Evolutionary conservation across 148 eudicot genomes (phyloP).

Genomic region (Camellia japonica): DNA sequence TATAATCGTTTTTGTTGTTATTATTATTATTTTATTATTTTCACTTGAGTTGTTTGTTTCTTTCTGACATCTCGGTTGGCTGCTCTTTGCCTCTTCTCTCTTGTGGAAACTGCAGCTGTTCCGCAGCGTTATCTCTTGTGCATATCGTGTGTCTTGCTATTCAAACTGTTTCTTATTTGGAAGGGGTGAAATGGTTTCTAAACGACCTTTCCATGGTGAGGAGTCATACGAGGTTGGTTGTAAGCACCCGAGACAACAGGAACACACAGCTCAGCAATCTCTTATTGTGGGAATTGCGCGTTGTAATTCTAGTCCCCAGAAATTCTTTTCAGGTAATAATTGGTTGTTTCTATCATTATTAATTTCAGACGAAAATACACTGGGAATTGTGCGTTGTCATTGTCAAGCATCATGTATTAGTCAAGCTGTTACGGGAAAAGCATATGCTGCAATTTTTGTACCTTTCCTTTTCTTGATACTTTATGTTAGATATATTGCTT

Average conservation of each 20-base stretch:
- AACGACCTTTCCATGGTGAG: conserved; percentile 22
- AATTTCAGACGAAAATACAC: background rate
- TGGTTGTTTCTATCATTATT: background rate
- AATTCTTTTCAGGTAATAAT: conserved; percentile 14
- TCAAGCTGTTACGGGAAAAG: background rate
- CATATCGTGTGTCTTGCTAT: background rate
- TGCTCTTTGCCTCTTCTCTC: background rate
- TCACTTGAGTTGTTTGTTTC: background rate
- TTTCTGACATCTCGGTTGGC: background rate
- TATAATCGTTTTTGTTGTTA: background rate
- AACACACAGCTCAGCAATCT: conserved; percentile 14
- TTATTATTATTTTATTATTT: background rate
- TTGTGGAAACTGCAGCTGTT: conserved; percentile 3
- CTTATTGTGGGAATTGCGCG: background rate
- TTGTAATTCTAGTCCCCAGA: background rate
- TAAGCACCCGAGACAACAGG: conserved; percentile 22
- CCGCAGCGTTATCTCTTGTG: background rate
- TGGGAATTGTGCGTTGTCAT: background rate
- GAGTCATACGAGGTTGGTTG: conserved; percentile 7
- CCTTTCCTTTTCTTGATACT: background rate
- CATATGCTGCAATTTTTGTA: background rate
- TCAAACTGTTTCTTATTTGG: background rate
- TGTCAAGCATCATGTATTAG: background rate
- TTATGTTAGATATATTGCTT: background rate
- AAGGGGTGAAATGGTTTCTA: conserved; percentile 18